These are phyloP conservation scores for Russula sp. DNA, from an alignment of 768 basidiomycete genomes.

Conservation along the genomic window DNA sequence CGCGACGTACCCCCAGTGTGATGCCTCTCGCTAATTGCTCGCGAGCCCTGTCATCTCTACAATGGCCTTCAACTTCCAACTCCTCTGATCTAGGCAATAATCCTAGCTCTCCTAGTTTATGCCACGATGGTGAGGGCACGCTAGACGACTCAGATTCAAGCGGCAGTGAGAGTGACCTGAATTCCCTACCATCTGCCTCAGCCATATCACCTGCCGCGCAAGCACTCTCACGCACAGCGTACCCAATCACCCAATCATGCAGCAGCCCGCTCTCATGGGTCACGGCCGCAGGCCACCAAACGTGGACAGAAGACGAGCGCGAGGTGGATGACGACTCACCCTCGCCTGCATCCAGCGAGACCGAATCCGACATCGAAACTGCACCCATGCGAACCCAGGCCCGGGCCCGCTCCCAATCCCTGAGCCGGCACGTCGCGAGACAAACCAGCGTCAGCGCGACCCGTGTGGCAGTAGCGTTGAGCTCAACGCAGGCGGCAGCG, in stretches of 20 bases:
- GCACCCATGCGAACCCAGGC: slow-evolving; percentile 14
- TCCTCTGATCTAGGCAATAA: slow-evolving; percentile 30
- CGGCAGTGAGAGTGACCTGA: slow-evolving; percentile 26
- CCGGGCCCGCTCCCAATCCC: slow-evolving; percentile 28
- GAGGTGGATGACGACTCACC: slow-evolving; percentile 49
- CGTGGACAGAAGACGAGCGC: slow-evolving; percentile 47
- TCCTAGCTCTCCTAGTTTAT: slow-evolving; percentile 35
- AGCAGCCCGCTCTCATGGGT: slow-evolving; percentile 64
- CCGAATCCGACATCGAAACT: slow-evolving; percentile 38
- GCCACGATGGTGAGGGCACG: slow-evolving; percentile 70
- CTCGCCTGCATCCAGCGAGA: slow-evolving; percentile 52
- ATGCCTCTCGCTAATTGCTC: slow-evolving; percentile 20
- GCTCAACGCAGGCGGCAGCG: neutral
- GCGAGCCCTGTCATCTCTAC: slow-evolving; percentile 29
- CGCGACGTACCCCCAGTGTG: slow-evolving; percentile 18
- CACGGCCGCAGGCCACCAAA: slow-evolving; percentile 37
- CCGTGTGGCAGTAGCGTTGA: neutral
- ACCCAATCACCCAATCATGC: slow-evolving; percentile 40
- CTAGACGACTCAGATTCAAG: slow-evolving; percentile 73
- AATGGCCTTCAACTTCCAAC: slow-evolving; percentile 38
- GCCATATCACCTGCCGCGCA: slow-evolving; percentile 32
- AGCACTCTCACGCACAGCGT: slow-evolving; percentile 22
- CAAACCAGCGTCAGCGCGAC: slow-evolving; percentile 8
- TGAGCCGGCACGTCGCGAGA: slow-evolving; percentile 9
- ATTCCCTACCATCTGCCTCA: slow-evolving; percentile 7